Conservation (phyloP, 129 eudicot genomes). For the Silybum marianum region DNA sequence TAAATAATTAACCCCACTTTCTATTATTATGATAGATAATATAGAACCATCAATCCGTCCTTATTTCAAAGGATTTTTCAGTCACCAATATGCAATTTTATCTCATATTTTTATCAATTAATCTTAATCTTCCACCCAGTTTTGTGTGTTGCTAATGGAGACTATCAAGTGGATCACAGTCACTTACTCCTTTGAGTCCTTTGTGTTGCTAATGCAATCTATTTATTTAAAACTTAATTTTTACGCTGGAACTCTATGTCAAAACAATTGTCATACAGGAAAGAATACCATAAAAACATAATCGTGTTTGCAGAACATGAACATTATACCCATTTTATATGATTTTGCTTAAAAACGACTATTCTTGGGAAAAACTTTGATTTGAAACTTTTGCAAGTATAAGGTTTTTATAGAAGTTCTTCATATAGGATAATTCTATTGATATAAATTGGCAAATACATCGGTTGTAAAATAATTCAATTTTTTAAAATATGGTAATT, state of each 20-base stretch:
- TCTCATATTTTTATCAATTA: not conserved
- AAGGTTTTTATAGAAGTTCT: not conserved
- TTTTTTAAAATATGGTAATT: too few relatives aligned
- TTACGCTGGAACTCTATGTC: not conserved
- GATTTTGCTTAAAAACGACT: not conserved
- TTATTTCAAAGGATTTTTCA: not conserved
- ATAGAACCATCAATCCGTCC: too few relatives aligned
- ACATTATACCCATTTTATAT: too few relatives aligned
- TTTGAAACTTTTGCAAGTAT: too few relatives aligned
- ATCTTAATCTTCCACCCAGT: conserved; percentile 28
- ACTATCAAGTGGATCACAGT: conserved; percentile 34
- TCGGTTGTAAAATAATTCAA: not conserved
- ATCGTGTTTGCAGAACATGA: too few relatives aligned
- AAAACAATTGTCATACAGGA: too few relatives aligned
- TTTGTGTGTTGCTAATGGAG: conserved; percentile 28
- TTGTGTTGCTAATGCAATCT: not conserved
- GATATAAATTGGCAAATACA: not conserved
- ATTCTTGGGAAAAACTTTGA: not conserved
- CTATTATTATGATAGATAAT: too few relatives aligned
- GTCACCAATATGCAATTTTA: conserved; percentile 22
- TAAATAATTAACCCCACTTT: too few relatives aligned
- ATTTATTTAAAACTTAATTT: not conserved
- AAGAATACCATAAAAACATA: too few relatives aligned
- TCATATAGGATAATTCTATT: too few relatives aligned
- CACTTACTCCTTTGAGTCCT: conserved; percentile 24